phyloP scores from a whole-genome alignment of 805 yeast genomes.

The Candida railenensis region DNA sequence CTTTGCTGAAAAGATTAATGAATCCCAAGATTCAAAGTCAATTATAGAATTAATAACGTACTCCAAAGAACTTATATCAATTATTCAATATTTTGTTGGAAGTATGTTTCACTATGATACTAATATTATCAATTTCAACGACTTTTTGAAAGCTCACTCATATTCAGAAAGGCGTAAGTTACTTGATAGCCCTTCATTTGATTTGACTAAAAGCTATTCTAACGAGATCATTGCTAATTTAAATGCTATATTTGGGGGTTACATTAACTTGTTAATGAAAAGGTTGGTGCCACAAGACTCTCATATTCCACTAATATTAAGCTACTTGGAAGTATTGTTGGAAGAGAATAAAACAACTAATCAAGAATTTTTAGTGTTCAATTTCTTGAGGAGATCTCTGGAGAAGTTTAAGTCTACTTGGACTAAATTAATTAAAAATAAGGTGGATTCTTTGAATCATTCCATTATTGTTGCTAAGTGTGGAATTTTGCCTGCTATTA shows the following conservation, averaged over 20 bases:
- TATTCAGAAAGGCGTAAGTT: conserved; percentile 26
- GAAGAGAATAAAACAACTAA: conserved; percentile 47
- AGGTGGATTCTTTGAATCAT: conserved; percentile 40
- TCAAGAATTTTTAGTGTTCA: conserved; percentile 60
- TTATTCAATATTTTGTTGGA: conserved; percentile 40
- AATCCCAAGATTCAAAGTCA: conserved; percentile 31
- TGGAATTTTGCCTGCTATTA: conserved; percentile 33
- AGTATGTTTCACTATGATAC: conserved; percentile 41
- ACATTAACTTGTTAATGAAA: conserved; percentile 33
- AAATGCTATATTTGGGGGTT: conserved; percentile 45
- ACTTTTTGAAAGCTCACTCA: conserved; percentile 27
- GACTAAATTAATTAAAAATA: conserved; percentile 58
- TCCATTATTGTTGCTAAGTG: conserved; percentile 35
- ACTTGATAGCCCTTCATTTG: conserved; percentile 29
- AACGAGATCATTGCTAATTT: conserved; percentile 46
- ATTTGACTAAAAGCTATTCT: conserved; percentile 46
- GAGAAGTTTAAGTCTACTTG: conserved; percentile 55
- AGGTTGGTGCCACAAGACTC: conserved; percentile 36
- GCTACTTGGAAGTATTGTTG: conserved; percentile 25
- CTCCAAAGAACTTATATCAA: conserved; percentile 31
- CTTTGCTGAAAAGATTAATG: conserved; percentile 9
- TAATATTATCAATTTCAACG: conserved; percentile 26
- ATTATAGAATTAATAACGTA: conserved; percentile 36
- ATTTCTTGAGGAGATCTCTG: conserved; percentile 48
- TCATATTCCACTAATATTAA: conserved; percentile 31